Evolutionary conservation across 148 eudicot species (phyloP).

Genomic region (Nyssa sinensis): DNA sequence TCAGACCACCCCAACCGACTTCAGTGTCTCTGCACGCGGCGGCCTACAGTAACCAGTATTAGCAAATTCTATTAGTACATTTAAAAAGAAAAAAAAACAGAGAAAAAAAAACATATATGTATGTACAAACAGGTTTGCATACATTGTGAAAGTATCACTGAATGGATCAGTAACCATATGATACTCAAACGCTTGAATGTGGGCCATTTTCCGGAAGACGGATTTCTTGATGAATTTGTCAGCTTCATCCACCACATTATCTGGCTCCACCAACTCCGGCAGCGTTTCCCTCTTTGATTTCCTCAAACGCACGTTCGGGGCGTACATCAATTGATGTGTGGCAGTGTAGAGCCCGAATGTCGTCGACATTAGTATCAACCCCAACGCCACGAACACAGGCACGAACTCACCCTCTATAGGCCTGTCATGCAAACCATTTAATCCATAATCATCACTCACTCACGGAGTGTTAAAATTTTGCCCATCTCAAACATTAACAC

Average conservation of each 20-base stretch:
- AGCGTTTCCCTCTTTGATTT: slow-evolving; percentile 61
- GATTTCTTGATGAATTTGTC: slow-evolving; percentile 59
- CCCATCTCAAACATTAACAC: no score
- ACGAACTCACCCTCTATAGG: slow-evolving; percentile 31
- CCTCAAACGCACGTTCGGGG: slow-evolving; percentile 54
- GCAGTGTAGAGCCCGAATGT: slow-evolving; percentile 51
- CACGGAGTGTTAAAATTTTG: no score
- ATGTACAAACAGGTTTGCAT: neutral
- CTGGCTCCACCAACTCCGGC: slow-evolving; percentile 76
- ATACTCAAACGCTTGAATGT: slow-evolving; percentile 31
- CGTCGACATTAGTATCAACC: slow-evolving; percentile 43
- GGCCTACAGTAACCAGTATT: slow-evolving; percentile 6
- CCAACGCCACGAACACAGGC: slow-evolving; percentile 62
- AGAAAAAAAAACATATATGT: neutral
- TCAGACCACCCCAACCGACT: slow-evolving; percentile 36
- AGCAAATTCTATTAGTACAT: neutral
- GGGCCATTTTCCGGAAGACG: slow-evolving; percentile 60
- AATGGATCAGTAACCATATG: no score
- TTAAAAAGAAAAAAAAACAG: no score
- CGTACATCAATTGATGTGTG: slow-evolving; percentile 45
- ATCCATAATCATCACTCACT: neutral
- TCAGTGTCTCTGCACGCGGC: slow-evolving; percentile 28
- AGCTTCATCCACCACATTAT: slow-evolving; percentile 39
- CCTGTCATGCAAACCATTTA: neutral
- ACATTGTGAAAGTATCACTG: no score